These are phyloP conservation scores for Botryobasidium botryosum DNA, from an alignment of 768 basidiomycete genomes.

Conservation along the genomic window DNA sequence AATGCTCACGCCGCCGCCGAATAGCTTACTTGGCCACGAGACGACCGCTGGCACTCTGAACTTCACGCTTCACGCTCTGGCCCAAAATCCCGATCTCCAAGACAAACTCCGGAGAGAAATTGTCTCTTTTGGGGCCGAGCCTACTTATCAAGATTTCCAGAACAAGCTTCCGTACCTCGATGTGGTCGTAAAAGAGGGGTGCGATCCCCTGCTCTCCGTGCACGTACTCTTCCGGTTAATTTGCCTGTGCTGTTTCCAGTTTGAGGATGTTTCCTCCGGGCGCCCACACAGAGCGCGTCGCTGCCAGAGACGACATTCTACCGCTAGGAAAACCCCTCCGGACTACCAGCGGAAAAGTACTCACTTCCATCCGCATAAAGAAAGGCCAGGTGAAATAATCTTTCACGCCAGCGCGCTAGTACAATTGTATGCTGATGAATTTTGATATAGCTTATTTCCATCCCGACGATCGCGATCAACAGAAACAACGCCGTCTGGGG, in stretches of 20 bases:
- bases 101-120: conserved; percentile 8
- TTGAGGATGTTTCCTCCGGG: conserved; percentile 9
- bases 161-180: conserved; percentile 12
- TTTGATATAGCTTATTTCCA: conserved; percentile 4
- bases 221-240: background rate
- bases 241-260: conserved; percentile 12
- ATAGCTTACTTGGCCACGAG: conserved; percentile 7
- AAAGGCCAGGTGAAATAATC: conserved; percentile 6
- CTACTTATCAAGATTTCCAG: conserved; percentile 9
- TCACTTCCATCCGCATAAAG: conserved; percentile 5
- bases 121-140: conserved; percentile 13
- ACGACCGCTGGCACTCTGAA: conserved; percentile 6
- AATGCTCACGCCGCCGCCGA: too few relatives aligned
- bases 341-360: background rate
- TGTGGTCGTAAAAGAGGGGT: conserved; percentile 10
- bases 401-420: too few relatives aligned
- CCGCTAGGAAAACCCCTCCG: conserved; percentile 6
- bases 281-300: conserved; percentile 7
- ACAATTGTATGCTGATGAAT: too few relatives aligned
- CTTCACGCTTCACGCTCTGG: conserved; percentile 8
- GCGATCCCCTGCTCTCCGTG: conserved; percentile 9
- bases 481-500: conserved; percentile 3
- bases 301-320: conserved; percentile 8
- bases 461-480: conserved; percentile 8
- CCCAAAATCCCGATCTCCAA: conserved; percentile 9